These are phyloP conservation scores for Huntiella bhutanensis DNA, from an alignment of 2,329 filamentous ascomycete genomes.

Conservation along the genomic window DNA sequence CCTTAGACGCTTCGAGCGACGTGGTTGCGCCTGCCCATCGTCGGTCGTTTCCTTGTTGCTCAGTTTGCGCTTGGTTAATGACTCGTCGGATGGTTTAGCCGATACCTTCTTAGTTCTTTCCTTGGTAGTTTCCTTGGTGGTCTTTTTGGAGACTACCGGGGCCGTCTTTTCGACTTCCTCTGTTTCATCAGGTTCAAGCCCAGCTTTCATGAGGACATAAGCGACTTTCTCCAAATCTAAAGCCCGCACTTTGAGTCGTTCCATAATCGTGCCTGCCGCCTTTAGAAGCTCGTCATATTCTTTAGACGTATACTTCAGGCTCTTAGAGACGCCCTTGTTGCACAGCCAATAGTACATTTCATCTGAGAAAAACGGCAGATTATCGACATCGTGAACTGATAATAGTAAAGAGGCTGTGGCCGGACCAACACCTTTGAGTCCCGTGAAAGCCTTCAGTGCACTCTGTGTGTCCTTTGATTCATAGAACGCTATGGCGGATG, in stretches of 20 bases:
- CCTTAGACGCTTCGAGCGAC: no score
- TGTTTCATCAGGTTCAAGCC: neutral
- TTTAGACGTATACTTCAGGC: constrained; percentile 49
- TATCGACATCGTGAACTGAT: constrained; percentile 38
- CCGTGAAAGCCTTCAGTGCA: constrained; percentile 34
- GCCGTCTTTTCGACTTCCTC: no score
- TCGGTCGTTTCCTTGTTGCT: no score
- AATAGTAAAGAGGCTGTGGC: constrained; percentile 62
- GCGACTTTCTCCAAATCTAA: constrained; percentile 52
- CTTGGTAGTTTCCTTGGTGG: neutral
- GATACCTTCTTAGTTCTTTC: neutral
- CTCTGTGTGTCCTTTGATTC: constrained; percentile 14
- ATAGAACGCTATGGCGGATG: no score
- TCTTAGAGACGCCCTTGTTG: constrained; percentile 27
- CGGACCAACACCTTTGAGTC: constrained; percentile 57
- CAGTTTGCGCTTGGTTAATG: no score
- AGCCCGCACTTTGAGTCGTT: constrained; percentile 34
- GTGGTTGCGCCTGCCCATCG: no score
- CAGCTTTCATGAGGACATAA: constrained; percentile 28
- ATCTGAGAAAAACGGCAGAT: constrained; percentile 60
- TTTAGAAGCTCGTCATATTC: constrained; percentile 44
- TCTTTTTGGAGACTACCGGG: no score
- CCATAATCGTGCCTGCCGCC: constrained; percentile 23
- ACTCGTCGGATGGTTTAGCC: neutral
- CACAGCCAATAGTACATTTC: constrained; percentile 59